Evolutionary conservation across 2,329 filamentous ascomycete species (phyloP), one percentile per base, ranked within the genome.

Genomic region (Knoxdaviesia capensis): DNA sequence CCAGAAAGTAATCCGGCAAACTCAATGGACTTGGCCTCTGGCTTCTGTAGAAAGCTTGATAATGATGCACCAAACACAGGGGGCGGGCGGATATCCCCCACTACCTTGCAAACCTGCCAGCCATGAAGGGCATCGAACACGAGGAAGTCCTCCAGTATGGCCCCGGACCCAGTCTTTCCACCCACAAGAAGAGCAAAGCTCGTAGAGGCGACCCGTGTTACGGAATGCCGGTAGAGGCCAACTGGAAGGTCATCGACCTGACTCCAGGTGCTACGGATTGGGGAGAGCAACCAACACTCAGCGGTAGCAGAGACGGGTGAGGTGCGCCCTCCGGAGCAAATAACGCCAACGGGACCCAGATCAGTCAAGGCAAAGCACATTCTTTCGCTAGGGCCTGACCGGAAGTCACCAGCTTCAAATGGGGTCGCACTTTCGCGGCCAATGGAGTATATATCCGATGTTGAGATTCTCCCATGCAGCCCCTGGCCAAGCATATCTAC

Each of bases 321-420:
- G n/a, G 70, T 66, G 45, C 87, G 71, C 5, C 88, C 88, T 29
- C 88, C 87, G 31, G 73, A 68, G 39, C 94, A 62, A 7, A 94
- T 58, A 45, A 68, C 68, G 10, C 71, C 70, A 28, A 59, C 57
- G 33, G 64, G 59, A 2, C 66, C 68, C 5, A 92, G 54, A 40
- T 74, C 64, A 20, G 80, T 87, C 20, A 86, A 63, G 0, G 81
- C 80, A 55, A 90, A 83, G 50, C 83, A 90, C 65, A 88, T 78
- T 38, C 78, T 60, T 40, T 55, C 55, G 4, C 57, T 49, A 28
- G 68, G 69, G 0, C 59, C 59, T 4, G 33, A 20, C 20, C 20
- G 20, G 20, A 20, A 20, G 20, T 20, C 20, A 20, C 20, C 20
- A 20, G 20, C 2, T 20, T 20, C 20, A 20, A 20, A 20, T 20